A percentile compares a stretch with the other conserved stretches of the same genome.
phyloP scores from a whole-genome alignment of 257 asterid species.

The Eustoma russellianum region DNA sequence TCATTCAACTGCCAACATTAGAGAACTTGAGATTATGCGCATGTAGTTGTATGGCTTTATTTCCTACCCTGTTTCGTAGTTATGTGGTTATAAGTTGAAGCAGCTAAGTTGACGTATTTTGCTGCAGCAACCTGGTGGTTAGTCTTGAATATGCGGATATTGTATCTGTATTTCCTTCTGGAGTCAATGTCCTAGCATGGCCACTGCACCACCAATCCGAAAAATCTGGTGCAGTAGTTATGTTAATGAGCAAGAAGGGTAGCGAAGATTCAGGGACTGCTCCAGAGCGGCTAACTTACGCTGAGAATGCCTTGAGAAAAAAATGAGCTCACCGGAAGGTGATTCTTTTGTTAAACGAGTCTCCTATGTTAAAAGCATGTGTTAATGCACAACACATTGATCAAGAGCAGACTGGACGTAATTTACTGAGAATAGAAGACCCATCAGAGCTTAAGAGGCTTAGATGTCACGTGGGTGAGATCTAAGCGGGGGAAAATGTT shows the following conservation, averaged over 20 bases:
- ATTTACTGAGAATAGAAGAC: too few species aligned
- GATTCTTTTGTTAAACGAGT: constrained; percentile 6
- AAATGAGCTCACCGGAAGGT: constrained; percentile 93
- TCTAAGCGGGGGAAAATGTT: too few species aligned
- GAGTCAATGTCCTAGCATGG: constrained; percentile 79
- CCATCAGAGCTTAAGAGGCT: too few species aligned
- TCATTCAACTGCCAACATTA: too few species aligned
- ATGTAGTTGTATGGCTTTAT: too few species aligned
- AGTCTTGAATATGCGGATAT: constrained; percentile 76
- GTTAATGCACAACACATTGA: too few species aligned
- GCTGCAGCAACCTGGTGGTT: constrained; percentile 75
- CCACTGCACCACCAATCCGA: constrained; percentile 46
- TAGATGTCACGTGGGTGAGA: too few species aligned
- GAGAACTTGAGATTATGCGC: too few species aligned
- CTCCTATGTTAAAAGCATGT: not conserved
- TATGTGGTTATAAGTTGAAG: not conserved
- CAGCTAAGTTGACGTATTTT: not conserved
- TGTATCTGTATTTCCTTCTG: constrained; percentile 65
- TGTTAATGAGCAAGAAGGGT: constrained; percentile 31
- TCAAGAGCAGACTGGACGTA: too few species aligned
- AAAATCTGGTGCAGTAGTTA: constrained; percentile 22
- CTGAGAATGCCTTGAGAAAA: constrained; percentile 77
- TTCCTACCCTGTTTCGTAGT: too few species aligned
- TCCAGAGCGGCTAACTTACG: constrained; percentile 60
- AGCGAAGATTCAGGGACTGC: constrained; percentile 21